These are phyloP conservation scores for Phytophthora pinifolia DNA, from an alignment of 352 stramenopile species.

Conservation along the genomic window DNA sequence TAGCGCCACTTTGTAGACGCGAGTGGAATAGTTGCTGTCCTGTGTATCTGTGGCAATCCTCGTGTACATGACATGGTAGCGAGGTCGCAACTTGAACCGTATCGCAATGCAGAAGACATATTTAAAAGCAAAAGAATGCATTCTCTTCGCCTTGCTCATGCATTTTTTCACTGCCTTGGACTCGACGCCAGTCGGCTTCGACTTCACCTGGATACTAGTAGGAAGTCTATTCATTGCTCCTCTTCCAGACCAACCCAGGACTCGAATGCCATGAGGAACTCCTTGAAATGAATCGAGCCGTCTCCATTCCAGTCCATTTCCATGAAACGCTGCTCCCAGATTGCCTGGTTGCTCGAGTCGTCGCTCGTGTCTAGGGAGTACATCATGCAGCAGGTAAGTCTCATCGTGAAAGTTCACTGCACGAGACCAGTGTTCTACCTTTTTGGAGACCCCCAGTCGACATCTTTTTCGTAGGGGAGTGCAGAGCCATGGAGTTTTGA, in stretches of 20 bases:
- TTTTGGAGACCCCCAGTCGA: slow-evolving; percentile 33
- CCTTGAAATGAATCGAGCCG: slow-evolving; percentile 86
- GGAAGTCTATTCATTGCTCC: slow-evolving; percentile 51
- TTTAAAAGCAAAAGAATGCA: slow-evolving; percentile 35
- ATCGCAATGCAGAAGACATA: slow-evolving; percentile 27
- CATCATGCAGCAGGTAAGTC: neutral
- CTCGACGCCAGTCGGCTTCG: neutral
- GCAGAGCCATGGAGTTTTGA: slow-evolving; percentile 58
- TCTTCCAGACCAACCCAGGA: slow-evolving; percentile 86
- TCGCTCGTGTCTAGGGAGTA: slow-evolving; percentile 27
- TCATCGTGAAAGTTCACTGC: neutral
- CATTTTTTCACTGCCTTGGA: neutral
- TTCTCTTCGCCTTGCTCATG: slow-evolving; percentile 21
- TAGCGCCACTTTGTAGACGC: neutral
- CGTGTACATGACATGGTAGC: slow-evolving; percentile 22
- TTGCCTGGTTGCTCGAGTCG: slow-evolving; percentile 63
- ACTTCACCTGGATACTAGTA: too few species aligned
- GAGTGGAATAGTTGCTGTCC: slow-evolving; percentile 7
- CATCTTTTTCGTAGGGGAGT: slow-evolving; percentile 83
- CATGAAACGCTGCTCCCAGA: slow-evolving; percentile 81
- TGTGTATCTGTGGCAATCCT: slow-evolving; percentile 17
- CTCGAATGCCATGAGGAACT: slow-evolving; percentile 89
- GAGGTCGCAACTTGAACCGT: slow-evolving; percentile 3
- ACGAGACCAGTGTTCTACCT: slow-evolving; percentile 10
- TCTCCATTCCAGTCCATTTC: slow-evolving; percentile 90